Percentiles rank a stretch among this genome's conserved stretches.
Evolutionary conservation across 2,329 filamentous ascomycete genomes (phyloP).

Genomic region (Chaetomium olivaceum): DNA sequence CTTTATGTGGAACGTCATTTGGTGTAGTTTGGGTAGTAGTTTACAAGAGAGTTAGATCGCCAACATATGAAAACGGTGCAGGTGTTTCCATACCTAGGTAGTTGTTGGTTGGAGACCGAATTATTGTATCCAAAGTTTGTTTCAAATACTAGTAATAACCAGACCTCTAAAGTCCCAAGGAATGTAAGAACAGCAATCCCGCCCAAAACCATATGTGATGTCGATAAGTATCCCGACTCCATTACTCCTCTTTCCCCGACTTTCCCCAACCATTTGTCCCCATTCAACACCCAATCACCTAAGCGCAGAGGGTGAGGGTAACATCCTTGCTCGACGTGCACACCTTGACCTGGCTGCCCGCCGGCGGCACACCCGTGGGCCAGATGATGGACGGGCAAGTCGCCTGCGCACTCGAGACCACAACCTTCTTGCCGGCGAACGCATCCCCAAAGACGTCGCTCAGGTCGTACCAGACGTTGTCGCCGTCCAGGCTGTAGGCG

Average conservation of each 20-base stretch:
- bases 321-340: constrained; percentile 40
- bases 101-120: too few species aligned
- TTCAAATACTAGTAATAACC: not conserved
- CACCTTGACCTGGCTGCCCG: constrained; percentile 43
- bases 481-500: constrained; percentile 42
- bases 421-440: constrained; percentile 40
- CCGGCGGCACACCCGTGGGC: constrained; percentile 39
- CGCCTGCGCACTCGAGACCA: constrained; percentile 35
- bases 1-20: too few species aligned
- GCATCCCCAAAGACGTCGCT: constrained; percentile 45
- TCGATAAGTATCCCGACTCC: not conserved
- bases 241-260: not conserved
- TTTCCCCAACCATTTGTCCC: not conserved
- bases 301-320: constrained; percentile 41
- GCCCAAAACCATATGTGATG: not conserved
- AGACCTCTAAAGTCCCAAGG: not conserved
- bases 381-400: constrained; percentile 42
- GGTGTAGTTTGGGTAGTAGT: too few species aligned
- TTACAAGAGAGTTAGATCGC: too few species aligned
- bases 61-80: too few species aligned
- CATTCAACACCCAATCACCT: not conserved
- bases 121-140: too few species aligned
- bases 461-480: constrained; percentile 44
- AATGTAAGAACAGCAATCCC: constrained; percentile 1
- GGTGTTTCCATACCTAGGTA: too few species aligned